Base-by-base conservation (phyloP, 345 rosid species). In the Dipteronia sinensis region DNA sequence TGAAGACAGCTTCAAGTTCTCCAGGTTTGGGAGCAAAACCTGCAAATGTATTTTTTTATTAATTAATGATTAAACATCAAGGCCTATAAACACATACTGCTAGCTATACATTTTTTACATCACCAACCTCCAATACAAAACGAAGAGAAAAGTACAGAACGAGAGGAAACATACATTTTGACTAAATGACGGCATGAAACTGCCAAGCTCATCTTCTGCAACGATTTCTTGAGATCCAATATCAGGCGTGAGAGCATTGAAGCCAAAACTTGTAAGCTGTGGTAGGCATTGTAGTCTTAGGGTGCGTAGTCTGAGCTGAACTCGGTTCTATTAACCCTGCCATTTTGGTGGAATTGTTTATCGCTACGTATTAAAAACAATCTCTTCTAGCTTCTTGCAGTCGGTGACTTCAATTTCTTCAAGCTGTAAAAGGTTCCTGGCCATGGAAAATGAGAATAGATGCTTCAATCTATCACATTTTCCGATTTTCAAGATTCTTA, bases 381-480 rank as follows among this genome's bases (percentile, higher is more conserved):
- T 66, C 77, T 7, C 74, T 49, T 69, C 47, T 65, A 84, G 6
- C 49, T 19, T 73, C 23, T 64, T 6, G 25, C 87, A 78, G 20
- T 44, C 61, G 17, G 10, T 64, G 38, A 81, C 67, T 17, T 58
- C 19, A 2, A 81, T 76, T 27, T 78, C 71, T 72, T 78, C 51
- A 0, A 84, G 67, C 2, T 29, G 49, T 4, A n/a, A 10, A 23
- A 84, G 82, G 19, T 53, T 72, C 34, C 23, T 56, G 2, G 64
- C 55, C 56, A 78, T 25, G 4, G 79, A 76, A 17, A 67, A 3
- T 1, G 76, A 71, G 46, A 84, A 81, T 0, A 78, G 42, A 69
- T 78, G 66, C 76, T 64, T 73, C 53, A 84, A 63, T 34, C 13
- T 4, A 1, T 65, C 34, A 23, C 87, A 84, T 12, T 34, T 53